Percentiles rank a stretch among this genome's conserved stretches.
phyloP scores from a whole-genome alignment of 1,139 yeast species.

The Pichia terricola region DNA sequence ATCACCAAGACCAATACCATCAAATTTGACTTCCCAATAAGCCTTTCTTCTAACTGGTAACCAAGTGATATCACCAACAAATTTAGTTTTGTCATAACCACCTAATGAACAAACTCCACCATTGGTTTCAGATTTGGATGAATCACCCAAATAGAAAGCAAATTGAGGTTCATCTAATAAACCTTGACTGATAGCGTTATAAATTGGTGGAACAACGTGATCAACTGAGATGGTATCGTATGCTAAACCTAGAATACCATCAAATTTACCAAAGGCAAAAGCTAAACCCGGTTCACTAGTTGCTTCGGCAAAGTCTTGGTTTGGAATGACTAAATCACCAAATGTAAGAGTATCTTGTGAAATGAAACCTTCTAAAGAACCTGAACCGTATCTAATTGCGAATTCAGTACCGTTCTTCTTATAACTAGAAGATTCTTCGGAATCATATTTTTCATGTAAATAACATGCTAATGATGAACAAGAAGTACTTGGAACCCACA shows the following conservation, averaged over 20 bases:
- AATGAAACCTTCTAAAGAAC: constrained; percentile 82
- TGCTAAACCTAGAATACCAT: constrained; percentile 92
- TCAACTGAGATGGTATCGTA: constrained; percentile 85
- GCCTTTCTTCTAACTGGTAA: constrained; percentile 98
- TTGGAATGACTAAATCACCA: constrained; percentile 76
- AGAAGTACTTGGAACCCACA: constrained; percentile 90
- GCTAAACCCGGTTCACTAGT: constrained; percentile 96
- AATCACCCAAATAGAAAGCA: constrained; percentile 84
- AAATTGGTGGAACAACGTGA: constrained; percentile 84
- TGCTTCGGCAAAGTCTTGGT: constrained; percentile 94
- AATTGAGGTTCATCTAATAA: constrained; percentile 76
- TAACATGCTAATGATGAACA: constrained; percentile 93
- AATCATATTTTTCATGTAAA: constrained; percentile 85
- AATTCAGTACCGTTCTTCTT: constrained; percentile 79
- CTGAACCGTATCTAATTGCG: constrained; percentile 84
- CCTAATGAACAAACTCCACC: constrained; percentile 96
- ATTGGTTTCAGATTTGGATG: constrained; percentile 45
- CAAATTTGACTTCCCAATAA: constrained; percentile 95
- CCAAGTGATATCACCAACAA: constrained; percentile 78
- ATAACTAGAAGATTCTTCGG: constrained; percentile 67
- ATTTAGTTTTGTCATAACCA: constrained; percentile 72
- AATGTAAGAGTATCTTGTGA: constrained; percentile 73
- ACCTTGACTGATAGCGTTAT: constrained; percentile 76
- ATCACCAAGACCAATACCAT: constrained; percentile 83
- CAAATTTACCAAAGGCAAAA: constrained; percentile 96